phyloP scores from a whole-genome alignment of 2,329 filamentous ascomycete genomes.

The Tolypocladium sp. region DNA sequence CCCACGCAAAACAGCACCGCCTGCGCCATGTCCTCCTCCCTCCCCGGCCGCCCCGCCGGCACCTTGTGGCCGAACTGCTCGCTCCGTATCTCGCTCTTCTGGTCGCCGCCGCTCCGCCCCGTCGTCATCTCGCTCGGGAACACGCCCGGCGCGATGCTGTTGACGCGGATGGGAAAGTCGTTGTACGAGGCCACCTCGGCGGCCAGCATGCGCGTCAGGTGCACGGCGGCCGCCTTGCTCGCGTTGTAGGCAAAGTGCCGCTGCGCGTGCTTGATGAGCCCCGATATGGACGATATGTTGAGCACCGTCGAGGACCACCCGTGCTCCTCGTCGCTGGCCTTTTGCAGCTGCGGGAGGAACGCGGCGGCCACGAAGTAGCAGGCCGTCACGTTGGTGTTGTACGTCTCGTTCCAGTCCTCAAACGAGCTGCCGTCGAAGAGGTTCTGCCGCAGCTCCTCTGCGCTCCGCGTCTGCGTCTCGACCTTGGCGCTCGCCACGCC shows the following conservation, averaged over 20 bases:
- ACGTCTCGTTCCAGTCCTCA: conserved; percentile 63
- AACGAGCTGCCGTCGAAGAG: conserved; percentile 60
- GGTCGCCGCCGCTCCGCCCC: conserved; percentile 30
- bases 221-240: conserved; percentile 54
- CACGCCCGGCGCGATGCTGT: conserved; percentile 66
- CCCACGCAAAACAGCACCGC: conserved; percentile 47
- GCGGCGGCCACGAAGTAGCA: conserved; percentile 57
- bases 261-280: conserved; percentile 51
- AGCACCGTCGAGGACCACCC: conserved; percentile 52
- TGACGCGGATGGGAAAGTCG: conserved; percentile 55
- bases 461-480: not conserved
- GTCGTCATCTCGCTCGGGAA: conserved; percentile 66
- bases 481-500: conserved; percentile 5
- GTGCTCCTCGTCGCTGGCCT: conserved; percentile 28
- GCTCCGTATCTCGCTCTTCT: conserved; percentile 51
- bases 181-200: conserved; percentile 44
- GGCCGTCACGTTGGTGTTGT: conserved; percentile 66
- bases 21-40: conserved; percentile 60
- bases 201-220: conserved; percentile 56
- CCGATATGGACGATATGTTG: conserved; percentile 61
- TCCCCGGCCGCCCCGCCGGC: conserved; percentile 58
- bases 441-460: conserved; percentile 46
- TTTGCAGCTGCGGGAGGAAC: conserved; percentile 53
- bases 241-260: conserved; percentile 59
- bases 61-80: conserved; percentile 48